A percentile compares a stretch with the other conserved stretches of the same genome.
phyloP scores from a whole-genome alignment of 2,329 filamentous ascomycete species.

The Cylindrodendrum hubeiense region DNA sequence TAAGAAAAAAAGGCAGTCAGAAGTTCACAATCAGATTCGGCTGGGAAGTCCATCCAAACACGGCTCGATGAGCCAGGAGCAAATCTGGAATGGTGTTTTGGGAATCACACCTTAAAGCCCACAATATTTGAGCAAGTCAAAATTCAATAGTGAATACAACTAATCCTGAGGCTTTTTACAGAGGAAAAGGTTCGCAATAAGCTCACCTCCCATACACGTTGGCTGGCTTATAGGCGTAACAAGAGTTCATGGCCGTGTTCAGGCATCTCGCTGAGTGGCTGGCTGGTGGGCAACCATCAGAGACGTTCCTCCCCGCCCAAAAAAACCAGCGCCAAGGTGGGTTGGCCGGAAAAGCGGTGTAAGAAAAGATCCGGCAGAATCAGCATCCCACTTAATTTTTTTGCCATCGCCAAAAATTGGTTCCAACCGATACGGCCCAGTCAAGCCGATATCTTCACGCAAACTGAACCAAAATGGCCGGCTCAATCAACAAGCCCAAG shows the following conservation, averaged over 20 bases:
- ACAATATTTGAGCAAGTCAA: background rate
- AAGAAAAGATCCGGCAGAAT: conserved; percentile 50
- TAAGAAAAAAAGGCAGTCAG: background rate
- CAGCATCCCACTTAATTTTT: conserved; percentile 55
- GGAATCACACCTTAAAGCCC: background rate
- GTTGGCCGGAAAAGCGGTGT: conserved; percentile 47
- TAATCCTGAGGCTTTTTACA: background rate
- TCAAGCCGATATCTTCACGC: conserved; percentile 31
- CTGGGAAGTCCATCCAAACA: too few relatives aligned
- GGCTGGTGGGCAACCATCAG: background rate
- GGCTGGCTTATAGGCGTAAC: background rate
- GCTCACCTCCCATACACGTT: background rate
- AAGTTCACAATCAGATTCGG: too few relatives aligned
- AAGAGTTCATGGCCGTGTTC: background rate
- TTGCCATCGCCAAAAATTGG: conserved; percentile 38
- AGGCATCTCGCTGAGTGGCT: background rate
- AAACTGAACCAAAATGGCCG: conserved; percentile 58
- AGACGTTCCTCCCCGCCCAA: background rate
- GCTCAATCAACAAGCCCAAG: conserved; percentile 67
- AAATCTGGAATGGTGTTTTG: background rate
- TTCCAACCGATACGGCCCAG: conserved; percentile 21
- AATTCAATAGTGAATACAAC: background rate
- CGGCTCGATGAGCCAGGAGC: too few relatives aligned
- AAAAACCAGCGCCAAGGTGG: conserved; percentile 27
- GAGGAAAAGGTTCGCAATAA: too few relatives aligned